A percentile compares a stretch with the other conserved stretches of the same genome.
These are phyloP conservation scores for Kazachstania sp. DNA, from an alignment of 1,139 yeast species.

Conservation along the genomic window DNA sequence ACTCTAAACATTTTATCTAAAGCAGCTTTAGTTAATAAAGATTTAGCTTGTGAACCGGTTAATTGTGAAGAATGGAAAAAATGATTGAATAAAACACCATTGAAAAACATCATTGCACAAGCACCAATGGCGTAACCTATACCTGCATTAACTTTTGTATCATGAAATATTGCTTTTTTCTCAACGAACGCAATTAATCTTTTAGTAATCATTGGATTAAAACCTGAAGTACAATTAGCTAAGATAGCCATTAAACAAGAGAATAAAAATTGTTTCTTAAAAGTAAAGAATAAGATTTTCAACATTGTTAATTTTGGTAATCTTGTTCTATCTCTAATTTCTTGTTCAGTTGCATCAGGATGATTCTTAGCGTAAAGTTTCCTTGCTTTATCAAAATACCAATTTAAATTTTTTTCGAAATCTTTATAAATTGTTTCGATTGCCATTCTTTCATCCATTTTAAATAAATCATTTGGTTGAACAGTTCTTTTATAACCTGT, in stretches of 20 bases:
- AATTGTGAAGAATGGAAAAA: constrained; percentile 52
- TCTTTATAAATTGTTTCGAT: constrained; percentile 40
- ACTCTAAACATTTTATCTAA: constrained; percentile 58
- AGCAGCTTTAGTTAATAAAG: constrained; percentile 57
- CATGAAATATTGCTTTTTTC: constrained; percentile 30
- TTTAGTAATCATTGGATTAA: constrained; percentile 45
- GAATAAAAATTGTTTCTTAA: constrained; percentile 41
- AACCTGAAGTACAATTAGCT: constrained; percentile 44
- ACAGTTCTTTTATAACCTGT: constrained; percentile 64
- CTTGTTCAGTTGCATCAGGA: constrained; percentile 31
- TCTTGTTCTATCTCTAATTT: constrained; percentile 25
- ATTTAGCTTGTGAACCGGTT: constrained; percentile 64
- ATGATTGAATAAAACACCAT: constrained; percentile 52
- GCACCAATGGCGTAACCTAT: constrained; percentile 56
- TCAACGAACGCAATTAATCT: constrained; percentile 46
- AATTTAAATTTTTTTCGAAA: constrained; percentile 36
- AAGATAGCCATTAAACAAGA: constrained; percentile 39
- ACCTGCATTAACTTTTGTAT: constrained; percentile 38
- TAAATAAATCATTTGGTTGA: constrained; percentile 53
- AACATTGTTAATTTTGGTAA: constrained; percentile 39
- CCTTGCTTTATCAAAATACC: constrained; percentile 33
- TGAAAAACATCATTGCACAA: constrained; percentile 38
- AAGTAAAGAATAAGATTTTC: constrained; percentile 47
- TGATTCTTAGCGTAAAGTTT: constrained; percentile 20
- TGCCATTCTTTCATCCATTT: constrained; percentile 43